Evolutionary conservation across 169 alveolate genomes (phyloP), one percentile per base, ranked within the genome.

Genomic region (Blepharisma undulans): DNA sequence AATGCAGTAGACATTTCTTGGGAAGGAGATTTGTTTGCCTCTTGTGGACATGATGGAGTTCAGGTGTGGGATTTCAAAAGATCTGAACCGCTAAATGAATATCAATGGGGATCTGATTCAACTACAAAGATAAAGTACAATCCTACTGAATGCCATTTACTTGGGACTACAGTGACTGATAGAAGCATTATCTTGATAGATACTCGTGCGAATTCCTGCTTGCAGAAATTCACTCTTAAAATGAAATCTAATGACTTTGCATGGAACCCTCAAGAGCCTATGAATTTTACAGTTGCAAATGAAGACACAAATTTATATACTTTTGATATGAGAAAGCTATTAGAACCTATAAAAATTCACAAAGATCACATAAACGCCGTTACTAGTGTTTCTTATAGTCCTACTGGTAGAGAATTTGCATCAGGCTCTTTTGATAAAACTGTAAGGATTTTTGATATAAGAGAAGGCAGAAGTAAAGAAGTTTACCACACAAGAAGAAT

Each of bases 251-350:
- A 98, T 80, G 98, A 99, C 72, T 85, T 99, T 19, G 95, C 99
- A 84, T 99, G 99, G 99, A 99, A 99, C 94, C 99, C 99, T 18
- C 98, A 97, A 90, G 99, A 99, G 85, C 99, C 99, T 48, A 92
- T 98, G 88, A 97, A 98, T 90, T 98, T 99, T 92, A 98, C 99
- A 19, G 98, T 98, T 22, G 99, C 99, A 30, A 98, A 98, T 94
- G 99, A 99, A 92, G 99, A 99, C 95, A 97, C 99, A 32, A 98
- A 99, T 95, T 94, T 99, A 60, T 99, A 99, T 95, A 98, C 99
- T 27, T 99, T 98, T 95, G 99, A 99, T 93, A 98, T 99, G 98
- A 96, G 99, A 91, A 97, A 98, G 87, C 95, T 98, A 88, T 96
- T 98, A 80, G 92, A 95, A 76, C 99, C 99, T 33, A 97, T 97